Evolutionary conservation across 1,284 basidiomycete species (phyloP), one percentile per base, ranked within the genome.

Genomic region (Clitocybe nebularis): DNA sequence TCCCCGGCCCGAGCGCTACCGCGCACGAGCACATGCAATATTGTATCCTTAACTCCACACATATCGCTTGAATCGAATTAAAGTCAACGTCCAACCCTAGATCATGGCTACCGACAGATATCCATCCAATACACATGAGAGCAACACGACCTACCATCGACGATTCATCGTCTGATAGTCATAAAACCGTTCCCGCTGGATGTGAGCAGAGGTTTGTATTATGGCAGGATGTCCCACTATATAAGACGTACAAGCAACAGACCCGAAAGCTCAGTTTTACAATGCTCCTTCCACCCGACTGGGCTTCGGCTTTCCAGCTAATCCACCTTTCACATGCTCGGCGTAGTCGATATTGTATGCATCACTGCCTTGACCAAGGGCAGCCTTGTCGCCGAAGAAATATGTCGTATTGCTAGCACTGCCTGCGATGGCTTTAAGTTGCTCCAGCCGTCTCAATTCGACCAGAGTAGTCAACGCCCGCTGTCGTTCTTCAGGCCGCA

Each of bases 361-460:
- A 20, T 71, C 71, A 23, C 51, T 57, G n/a, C 48, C 60, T 6
- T 52, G 47, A 5, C 64, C 64, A 34, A 69, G 44, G 16, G 64
- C 62, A 6, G 67, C 54, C 25, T 64, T 65, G 35, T 72, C 70
- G 3, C 73, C 73, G 48, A 77, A 75, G 61, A 76, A 77, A 51
- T 77, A 77, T 9, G 74, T 77, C 23, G 71, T 67, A 47, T 75
- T 77, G 26, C 67, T 67, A 41, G 63, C 50, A 35, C 74, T 69
- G 16, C 51, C 44, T 3, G 75, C 75, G 36, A 77, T 77, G 25
- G 74, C 72, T 45, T 63, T 64, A 20, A 77, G 60, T 55, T 75
- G 73, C 39, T 76, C 74, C 11, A 76, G 60, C 16, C 72, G 57
- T 44, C 61, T 61, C 25, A 77, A 54, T 53, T 77, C 73, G 10